Base-by-base conservation (phyloP, 805 yeast species). In the Metschnikowia gelsemii region DNA sequence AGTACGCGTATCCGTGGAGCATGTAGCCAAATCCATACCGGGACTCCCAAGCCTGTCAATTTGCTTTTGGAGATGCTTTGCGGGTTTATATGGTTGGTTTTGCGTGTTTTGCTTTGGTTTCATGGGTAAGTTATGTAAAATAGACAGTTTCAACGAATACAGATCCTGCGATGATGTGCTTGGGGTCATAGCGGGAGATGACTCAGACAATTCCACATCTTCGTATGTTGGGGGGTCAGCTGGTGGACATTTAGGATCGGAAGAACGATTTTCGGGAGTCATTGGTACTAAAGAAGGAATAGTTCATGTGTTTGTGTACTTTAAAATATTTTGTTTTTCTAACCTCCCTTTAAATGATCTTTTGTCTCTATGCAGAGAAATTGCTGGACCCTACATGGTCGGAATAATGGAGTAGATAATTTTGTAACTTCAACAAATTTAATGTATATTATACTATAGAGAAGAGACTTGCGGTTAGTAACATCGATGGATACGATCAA, bases 31-130 rank as follows among this genome's bases (percentile, higher is more conserved):
- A 17, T 36, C 32, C n/a, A 28, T 17, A n/a, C 36, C 31, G 25
- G 37, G 21, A 11, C 37, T 48, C n/a, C 52, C 52, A 21, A 51
- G 38, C 22, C 43, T 31, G 40, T 66, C 71, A 22, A 66, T 66
- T 13, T 63, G 69, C 9, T 45, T 50, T 45, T 68, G 72, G 29
- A 63, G 64, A 32, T 67, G 68, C 11, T 50, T 38, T 2, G 68
- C 43, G 7, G 73, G 73, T 13, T 32, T 41, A 40, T 68, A 68
- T 1, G 73, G 71, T 8, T 50, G 53, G 46, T 59, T 40, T 3
- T 22, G 14, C 12, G 20, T 23, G 55, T 35, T 53, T 57, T 35
- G 14, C 24, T 21, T 35, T 8, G 32, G 6, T 17, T 14, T 35
- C 19, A 26, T 7, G 16, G n/a, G 12, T 14, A 31, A 19, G 6